A percentile compares a stretch with the other conserved stretches of the same genome.
Evolutionary conservation across 2,329 filamentous ascomycete species (phyloP).

Genomic region (Plenodomus biglobosus): DNA sequence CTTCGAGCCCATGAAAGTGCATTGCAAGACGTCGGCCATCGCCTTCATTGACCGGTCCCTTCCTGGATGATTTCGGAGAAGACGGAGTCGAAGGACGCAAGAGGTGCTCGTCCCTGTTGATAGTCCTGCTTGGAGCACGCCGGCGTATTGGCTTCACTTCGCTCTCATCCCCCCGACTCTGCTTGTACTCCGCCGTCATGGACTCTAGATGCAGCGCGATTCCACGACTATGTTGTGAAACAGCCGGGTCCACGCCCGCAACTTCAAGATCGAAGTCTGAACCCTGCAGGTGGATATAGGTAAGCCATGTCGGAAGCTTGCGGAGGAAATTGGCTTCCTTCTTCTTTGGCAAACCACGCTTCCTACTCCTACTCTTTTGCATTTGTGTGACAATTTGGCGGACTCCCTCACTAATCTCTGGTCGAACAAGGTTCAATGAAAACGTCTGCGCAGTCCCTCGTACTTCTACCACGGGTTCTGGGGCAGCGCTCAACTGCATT

Average conservation of each 20-base stretch:
- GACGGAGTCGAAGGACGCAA: slow-evolving; percentile 54
- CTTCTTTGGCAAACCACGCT: slow-evolving; percentile 45
- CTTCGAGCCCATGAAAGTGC: slow-evolving; percentile 81
- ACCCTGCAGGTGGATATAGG: slow-evolving; percentile 81
- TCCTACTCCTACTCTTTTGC: slow-evolving; percentile 51
- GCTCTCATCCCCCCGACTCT: slow-evolving; percentile 70
- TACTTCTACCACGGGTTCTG: slow-evolving; percentile 79
- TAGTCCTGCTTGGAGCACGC: slow-evolving; percentile 68
- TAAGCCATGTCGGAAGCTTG: slow-evolving; percentile 77
- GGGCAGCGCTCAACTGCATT: slow-evolving; percentile 78
- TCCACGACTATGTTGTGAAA: slow-evolving; percentile 79
- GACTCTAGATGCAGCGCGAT: slow-evolving; percentile 84
- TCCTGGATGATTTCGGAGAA: slow-evolving; percentile 54
- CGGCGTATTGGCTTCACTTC: slow-evolving; percentile 63
- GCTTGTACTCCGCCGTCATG: slow-evolving; percentile 86
- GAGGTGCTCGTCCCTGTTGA: slow-evolving; percentile 63
- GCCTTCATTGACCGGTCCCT: slow-evolving; percentile 52
- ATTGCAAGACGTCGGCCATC: slow-evolving; percentile 83
- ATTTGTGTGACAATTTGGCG: slow-evolving; percentile 88
- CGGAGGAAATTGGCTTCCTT: slow-evolving; percentile 65
- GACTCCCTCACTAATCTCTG: slow-evolving; percentile 89
- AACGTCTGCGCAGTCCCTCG: slow-evolving; percentile 83
- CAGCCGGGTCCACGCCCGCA: slow-evolving; percentile 80
- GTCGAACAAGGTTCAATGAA: slow-evolving; percentile 83
- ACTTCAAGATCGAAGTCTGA: slow-evolving; percentile 89